Conservation (phyloP, 163 green algal species). For the Coccomyxa subellipsoidea region DNA sequence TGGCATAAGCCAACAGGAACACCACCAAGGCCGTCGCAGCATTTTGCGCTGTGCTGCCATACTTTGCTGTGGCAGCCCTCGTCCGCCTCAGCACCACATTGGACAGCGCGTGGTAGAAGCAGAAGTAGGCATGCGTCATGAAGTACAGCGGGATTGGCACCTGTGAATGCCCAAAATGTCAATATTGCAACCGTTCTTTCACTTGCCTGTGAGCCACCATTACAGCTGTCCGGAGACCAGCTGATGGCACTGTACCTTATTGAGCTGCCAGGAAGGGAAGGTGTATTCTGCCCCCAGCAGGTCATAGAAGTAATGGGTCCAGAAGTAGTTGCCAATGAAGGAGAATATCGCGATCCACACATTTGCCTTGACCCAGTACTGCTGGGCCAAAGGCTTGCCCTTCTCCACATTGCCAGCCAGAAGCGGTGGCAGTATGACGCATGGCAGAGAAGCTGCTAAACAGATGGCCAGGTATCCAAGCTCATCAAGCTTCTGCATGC, state of each 20-base stretch:
- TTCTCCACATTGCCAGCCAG: constrained; percentile 63
- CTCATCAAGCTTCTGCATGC: constrained; percentile 50
- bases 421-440: constrained; percentile 72
- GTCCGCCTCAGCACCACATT: constrained; percentile 86
- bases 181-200: too few species aligned
- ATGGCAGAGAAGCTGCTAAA: constrained; percentile 65
- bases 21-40: constrained; percentile 52
- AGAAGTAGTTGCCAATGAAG: constrained; percentile 99
- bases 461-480: constrained; percentile 88
- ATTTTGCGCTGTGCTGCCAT: constrained; percentile 2
- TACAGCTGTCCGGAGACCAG: too few species aligned
- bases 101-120: constrained; percentile 93
- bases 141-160: constrained; percentile 93
- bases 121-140: constrained; percentile 99
- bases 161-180: constrained; percentile 42
- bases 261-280: constrained; percentile 86
- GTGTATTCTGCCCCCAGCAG: constrained; percentile 95
- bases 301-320: constrained; percentile 99
- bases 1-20: constrained; percentile 85
- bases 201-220: too few species aligned
- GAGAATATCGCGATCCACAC: constrained; percentile 96
- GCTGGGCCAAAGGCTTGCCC: constrained; percentile 63
- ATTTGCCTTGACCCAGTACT: constrained; percentile 94
- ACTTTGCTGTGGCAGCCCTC: constrained; percentile 7
- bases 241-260: constrained; percentile 58